Evolutionary conservation across 768 basidiomycete genomes (phyloP), one percentile per base, ranked within the genome.

Genomic region (Russula emetica): DNA sequence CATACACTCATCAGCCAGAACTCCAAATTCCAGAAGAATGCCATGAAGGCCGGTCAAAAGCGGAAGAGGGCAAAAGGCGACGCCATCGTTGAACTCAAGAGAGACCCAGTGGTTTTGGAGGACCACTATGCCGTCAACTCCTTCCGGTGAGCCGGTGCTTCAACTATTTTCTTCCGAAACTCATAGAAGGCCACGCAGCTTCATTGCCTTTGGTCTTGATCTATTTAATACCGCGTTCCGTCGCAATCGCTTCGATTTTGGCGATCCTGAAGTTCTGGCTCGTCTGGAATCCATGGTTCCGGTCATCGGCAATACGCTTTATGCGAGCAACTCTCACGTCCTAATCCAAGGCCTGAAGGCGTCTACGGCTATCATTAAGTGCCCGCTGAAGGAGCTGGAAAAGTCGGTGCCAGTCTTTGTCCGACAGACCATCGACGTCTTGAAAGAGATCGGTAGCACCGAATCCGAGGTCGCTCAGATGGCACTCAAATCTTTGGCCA

Each of bases 1-100:
- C 87, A 96, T 71, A 90, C 93, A 1, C 79, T 99, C 42, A 84
- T 98, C 74, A 93, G 83, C 66, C 93, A 94, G 70, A 96, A 98
- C 71, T 87, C 94, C 55, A 80, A 82, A 51, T 98, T 98, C 75
- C 79, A 96, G 40, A 85, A 88, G 70, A 83, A 88, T 61, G 78
- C 75, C 16, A 76, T 79, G 22, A 74, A 71, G 66, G 34, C 72
- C 69, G 66, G 79, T 74, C 70, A 56, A 45, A 73, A 66, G 45
- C 69, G 69, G 18, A 76, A 71, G 58, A 76, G 72, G 64, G 71
- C 40, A 42, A 85, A 80, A 20, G 34, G 62, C 30, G 83, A 88
- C 67, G 83, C 80, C 26, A 83, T 87, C 61, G 90, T 97, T 1
- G 90, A 94, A 72, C 79, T 82, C 69, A 94, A 92, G 73, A 85